Percentiles rank a stretch among this genome's conserved stretches.
phyloP scores from a whole-genome alignment of 2,329 filamentous ascomycete species.

The Juglanconis oblonga region DNA sequence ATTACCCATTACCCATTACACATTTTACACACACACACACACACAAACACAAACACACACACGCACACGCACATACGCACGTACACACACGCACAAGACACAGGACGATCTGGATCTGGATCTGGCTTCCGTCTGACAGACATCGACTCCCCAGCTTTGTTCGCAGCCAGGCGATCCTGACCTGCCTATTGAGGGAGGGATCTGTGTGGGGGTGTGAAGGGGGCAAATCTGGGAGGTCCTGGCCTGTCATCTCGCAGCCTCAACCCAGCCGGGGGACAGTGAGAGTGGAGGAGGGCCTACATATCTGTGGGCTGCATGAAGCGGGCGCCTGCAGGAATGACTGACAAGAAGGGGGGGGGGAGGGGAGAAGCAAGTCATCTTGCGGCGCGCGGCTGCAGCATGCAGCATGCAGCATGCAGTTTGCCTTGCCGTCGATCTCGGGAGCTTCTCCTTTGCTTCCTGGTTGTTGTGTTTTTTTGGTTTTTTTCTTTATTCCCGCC shows the following conservation, averaged over 20 bases:
- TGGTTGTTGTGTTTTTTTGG: background rate
- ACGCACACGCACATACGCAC: background rate
- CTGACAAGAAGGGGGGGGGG: background rate
- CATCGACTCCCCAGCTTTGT: conserved; percentile 2
- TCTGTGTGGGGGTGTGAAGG: background rate
- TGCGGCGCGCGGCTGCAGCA: background rate
- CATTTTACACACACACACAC: no score
- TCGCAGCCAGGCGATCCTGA: background rate
- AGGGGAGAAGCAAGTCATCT: background rate
- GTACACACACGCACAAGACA: background rate
- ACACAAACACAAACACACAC: no score
- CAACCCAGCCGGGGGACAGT: background rate
- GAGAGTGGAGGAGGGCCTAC: background rate
- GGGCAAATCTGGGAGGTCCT: conserved; percentile 11
- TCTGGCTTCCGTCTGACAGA: background rate
- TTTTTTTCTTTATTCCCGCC: background rate
- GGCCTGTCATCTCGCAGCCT: conserved; percentile 14
- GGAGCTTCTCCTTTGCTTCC: conserved; percentile 7
- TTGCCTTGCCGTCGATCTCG: conserved; percentile 13
- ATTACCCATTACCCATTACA: no score
- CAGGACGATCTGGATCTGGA: background rate
- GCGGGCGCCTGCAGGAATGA: background rate
- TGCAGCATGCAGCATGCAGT: conserved; percentile 11
- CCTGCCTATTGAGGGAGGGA: background rate
- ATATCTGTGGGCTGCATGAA: background rate